A percentile compares a stretch with the other conserved stretches of the same genome.
Conservation (phyloP, 208 protist species). For the Acanthamoeba divionensis region DNA sequence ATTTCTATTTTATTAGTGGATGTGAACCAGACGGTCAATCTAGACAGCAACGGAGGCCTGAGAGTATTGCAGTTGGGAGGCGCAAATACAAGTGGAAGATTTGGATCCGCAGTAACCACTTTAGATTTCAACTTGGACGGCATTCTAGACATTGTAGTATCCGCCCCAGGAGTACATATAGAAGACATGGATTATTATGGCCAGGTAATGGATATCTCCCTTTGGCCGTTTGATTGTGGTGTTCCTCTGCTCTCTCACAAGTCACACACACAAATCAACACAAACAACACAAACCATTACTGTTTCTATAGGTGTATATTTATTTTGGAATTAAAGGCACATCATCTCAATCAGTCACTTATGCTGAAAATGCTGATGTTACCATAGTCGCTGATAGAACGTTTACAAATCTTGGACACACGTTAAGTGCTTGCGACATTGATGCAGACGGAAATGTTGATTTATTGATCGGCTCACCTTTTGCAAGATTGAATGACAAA, state of each 20-base stretch:
- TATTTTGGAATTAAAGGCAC: background rate
- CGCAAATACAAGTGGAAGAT: background rate
- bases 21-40: background rate
- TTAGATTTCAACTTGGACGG: constrained; percentile 27
- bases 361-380: background rate
- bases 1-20: too few species aligned
- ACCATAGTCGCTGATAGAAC: background rate
- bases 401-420: background rate
- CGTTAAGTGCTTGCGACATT: background rate
- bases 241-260: background rate
- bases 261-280: background rate
- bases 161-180: background rate
- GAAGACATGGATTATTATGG: background rate
- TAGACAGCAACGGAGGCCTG: background rate
- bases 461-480: constrained; percentile 13
- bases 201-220: background rate
- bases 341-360: background rate
- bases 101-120: background rate
- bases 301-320: background rate
- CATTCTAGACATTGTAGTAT: constrained; percentile 5
- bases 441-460: constrained; percentile 7
- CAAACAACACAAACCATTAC: background rate
- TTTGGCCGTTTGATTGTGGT: background rate
- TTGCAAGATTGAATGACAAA: background rate
- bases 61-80: background rate